Percentiles rank a stretch among this genome's conserved stretches.
These are phyloP conservation scores for Aspergillus sparsus DNA, from an alignment of 495 filamentous ascomycete species.

Conservation along the genomic window DNA sequence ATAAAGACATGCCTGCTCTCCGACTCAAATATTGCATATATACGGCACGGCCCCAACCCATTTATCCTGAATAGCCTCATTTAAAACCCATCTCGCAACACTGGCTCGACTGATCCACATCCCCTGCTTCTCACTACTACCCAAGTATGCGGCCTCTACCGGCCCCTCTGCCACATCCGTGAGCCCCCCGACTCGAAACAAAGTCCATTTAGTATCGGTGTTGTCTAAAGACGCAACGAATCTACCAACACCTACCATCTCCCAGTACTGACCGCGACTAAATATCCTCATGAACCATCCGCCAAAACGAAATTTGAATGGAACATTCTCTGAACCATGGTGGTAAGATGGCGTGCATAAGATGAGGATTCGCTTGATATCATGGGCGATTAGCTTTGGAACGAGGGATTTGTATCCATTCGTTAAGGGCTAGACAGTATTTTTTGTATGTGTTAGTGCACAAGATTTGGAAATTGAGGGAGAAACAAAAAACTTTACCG, in stretches of 20 bases:
- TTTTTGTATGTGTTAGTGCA: not conserved
- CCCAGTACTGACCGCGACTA: slow-evolving; percentile 11
- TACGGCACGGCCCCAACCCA: not conserved
- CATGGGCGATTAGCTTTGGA: slow-evolving; percentile 9
- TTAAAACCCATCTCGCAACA: not conserved
- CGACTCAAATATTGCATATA: not conserved
- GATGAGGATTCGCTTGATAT: slow-evolving; percentile 16
- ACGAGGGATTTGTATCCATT: slow-evolving; percentile 11
- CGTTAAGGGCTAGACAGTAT: slow-evolving; percentile 13
- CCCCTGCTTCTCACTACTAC: not conserved
- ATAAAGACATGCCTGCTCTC: too few relatives aligned
- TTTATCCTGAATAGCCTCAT: not conserved
- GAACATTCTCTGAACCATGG: slow-evolving; percentile 1
- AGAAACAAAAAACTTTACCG: slow-evolving; percentile 1
- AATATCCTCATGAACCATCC: slow-evolving; percentile 19
- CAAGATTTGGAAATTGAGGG: not conserved
- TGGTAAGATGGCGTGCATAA: slow-evolving; percentile 19
- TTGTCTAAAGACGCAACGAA: slow-evolving; percentile 7
- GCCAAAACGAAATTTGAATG: slow-evolving; percentile 17
- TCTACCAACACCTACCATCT: slow-evolving; percentile 16
- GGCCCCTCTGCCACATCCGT: slow-evolving; percentile 8
- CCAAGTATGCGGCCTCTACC: not conserved
- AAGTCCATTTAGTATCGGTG: slow-evolving; percentile 9
- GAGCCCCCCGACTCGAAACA: slow-evolving; percentile 19
- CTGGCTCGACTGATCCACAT: not conserved